These are phyloP conservation scores for Clitoria ternatea DNA, from an alignment of 306 rosid species.

Conservation along the genomic window DNA sequence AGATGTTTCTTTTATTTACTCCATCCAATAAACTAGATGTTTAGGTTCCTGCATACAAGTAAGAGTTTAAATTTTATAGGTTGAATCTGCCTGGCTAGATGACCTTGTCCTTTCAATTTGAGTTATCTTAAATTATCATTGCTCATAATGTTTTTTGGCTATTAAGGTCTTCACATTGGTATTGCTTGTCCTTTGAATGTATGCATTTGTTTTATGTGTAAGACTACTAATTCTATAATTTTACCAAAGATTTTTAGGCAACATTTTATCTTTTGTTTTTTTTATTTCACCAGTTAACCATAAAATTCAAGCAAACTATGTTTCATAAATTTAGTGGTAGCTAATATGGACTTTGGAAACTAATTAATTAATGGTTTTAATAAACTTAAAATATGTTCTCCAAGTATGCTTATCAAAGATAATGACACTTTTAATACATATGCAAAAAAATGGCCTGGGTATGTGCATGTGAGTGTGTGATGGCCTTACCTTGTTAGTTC, in stretches of 20 bases:
- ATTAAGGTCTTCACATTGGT: slow-evolving; percentile 91
- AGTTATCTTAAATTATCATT: slow-evolving; percentile 2
- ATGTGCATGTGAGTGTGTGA: background rate
- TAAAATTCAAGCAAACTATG: background rate
- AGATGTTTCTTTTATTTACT: slow-evolving; percentile 80
- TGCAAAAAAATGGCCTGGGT: background rate
- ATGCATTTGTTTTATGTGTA: background rate
- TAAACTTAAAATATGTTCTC: background rate
- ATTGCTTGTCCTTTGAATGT: slow-evolving; percentile 63
- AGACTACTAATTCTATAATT: background rate
- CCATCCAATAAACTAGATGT: slow-evolving; percentile 96
- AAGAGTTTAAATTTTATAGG: slow-evolving; percentile 32
- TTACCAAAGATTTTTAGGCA: background rate
- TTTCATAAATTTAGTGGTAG: slow-evolving; percentile 8
- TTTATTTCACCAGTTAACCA: background rate
- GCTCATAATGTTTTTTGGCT: slow-evolving; percentile 30
- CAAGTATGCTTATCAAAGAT: background rate
- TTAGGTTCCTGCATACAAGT: slow-evolving; percentile 99
- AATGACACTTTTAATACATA: background rate
- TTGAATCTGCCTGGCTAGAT: slow-evolving; percentile 21
- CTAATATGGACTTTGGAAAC: background rate
- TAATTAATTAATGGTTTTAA: background rate
- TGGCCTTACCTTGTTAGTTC: slow-evolving; percentile 1
- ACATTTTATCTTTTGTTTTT: background rate
- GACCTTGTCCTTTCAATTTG: slow-evolving; percentile 19